phyloP scores from a whole-genome alignment of 2,329 filamentous ascomycete genomes.

The Colletotrichum liriopes region DNA sequence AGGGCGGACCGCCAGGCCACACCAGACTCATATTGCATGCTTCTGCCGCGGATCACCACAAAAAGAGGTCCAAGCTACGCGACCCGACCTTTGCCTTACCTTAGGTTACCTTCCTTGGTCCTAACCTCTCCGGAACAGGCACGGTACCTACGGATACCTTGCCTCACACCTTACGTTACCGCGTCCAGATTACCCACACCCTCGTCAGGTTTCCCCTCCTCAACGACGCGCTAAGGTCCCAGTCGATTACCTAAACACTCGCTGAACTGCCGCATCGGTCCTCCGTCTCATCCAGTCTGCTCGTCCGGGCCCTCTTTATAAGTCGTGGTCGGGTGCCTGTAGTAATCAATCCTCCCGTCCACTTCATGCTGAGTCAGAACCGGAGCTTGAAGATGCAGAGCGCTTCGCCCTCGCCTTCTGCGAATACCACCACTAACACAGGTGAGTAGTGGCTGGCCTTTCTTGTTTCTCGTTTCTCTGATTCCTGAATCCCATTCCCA shows the following conservation, averaged over 20 bases:
- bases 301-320: constrained; percentile 43
- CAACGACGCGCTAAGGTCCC: constrained; percentile 42
- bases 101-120: constrained; percentile 31
- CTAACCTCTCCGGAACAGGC: constrained; percentile 28
- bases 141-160: constrained; percentile 35
- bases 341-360: constrained; percentile 44
- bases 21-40: constrained; percentile 16
- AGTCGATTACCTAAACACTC: constrained; percentile 42
- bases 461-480: constrained; percentile 32
- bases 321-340: constrained; percentile 41
- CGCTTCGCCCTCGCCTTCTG: constrained; percentile 42
- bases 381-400: constrained; percentile 45
- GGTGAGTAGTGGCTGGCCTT: constrained; percentile 34
- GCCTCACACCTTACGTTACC: constrained; percentile 38
- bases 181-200: constrained; percentile 36
- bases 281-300: constrained; percentile 41
- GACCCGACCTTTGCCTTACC: constrained; percentile 24
- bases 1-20: constrained; percentile 8
- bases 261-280: constrained; percentile 42
- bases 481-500: constrained; percentile 12
- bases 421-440: constrained; percentile 43
- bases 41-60: constrained; percentile 33
- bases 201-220: constrained; percentile 41
- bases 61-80: constrained; percentile 37
- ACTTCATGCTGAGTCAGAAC: constrained; percentile 45